Percentiles rank a stretch among this genome's conserved stretches.
Evolutionary conservation across 345 rosid genomes (phyloP).

Genomic region (Adansonia digitata): DNA sequence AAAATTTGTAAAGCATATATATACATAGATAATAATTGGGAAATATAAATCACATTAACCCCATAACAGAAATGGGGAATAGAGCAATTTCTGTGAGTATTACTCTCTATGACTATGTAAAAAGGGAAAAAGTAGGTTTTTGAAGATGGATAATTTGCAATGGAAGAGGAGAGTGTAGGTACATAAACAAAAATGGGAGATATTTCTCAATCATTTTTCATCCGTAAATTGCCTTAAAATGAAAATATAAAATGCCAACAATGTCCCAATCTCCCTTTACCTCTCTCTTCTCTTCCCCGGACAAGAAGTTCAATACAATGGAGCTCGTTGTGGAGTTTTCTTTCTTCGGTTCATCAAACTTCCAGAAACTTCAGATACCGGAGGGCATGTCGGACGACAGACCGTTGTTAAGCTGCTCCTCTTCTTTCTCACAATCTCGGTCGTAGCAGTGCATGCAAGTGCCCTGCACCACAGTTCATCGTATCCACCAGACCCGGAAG

Average conservation of each 20-base stretch:
- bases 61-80: background rate
- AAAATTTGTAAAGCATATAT: background rate
- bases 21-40: background rate
- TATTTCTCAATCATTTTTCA: background rate
- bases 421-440: conserved; percentile 69
- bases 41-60: background rate
- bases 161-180: background rate
- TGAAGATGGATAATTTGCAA: background rate
- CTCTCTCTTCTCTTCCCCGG: background rate
- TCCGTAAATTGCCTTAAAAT: conserved; percentile 22
- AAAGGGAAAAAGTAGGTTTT: background rate
- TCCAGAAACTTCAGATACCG: conserved; percentile 39
- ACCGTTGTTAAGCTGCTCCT: conserved; percentile 63
- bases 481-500: conserved; percentile 51
- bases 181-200: conserved; percentile 34
- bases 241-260: background rate
- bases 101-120: background rate
- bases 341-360: conserved; percentile 61
- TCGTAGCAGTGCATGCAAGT: conserved; percentile 59
- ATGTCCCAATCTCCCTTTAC: background rate
- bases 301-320: conserved; percentile 49
- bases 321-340: conserved; percentile 79
- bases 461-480: conserved; percentile 49
- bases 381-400: conserved; percentile 42
- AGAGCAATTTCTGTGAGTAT: background rate